These are phyloP conservation scores for Sporothrix humicola DNA, from an alignment of 2,329 filamentous ascomycete genomes.

Conservation along the genomic window DNA sequence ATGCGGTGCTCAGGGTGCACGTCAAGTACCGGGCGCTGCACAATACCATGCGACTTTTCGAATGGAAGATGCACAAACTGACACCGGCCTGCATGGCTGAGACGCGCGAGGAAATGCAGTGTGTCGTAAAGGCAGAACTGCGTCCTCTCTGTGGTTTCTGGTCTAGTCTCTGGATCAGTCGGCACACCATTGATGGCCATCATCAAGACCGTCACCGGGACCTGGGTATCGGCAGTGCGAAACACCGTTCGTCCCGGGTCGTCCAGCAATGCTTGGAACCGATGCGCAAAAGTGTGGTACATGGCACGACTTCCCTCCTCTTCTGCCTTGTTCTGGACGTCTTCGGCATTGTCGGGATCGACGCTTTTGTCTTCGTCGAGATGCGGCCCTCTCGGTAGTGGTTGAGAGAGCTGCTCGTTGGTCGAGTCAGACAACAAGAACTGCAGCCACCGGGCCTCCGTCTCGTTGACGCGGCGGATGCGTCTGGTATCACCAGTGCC, in stretches of 20 bases:
- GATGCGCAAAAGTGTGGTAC: conserved; percentile 45
- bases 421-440: conserved; percentile 43
- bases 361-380: conserved; percentile 17
- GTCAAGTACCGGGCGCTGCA: conserved; percentile 41
- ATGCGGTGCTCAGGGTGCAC: conserved; percentile 45
- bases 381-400: conserved; percentile 31
- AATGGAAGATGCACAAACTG: conserved; percentile 31
- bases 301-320: conserved; percentile 40
- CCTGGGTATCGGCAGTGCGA: conserved; percentile 34
- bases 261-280: conserved; percentile 45
- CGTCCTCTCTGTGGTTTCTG: not conserved
- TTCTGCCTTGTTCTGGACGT: not conserved
- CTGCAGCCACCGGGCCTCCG: conserved; percentile 46
- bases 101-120: conserved; percentile 43
- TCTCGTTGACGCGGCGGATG: conserved; percentile 37
- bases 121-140: conserved; percentile 44
- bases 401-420: conserved; percentile 39
- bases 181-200: conserved; percentile 40
- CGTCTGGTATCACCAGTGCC: no score
- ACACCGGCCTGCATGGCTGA: conserved; percentile 38
- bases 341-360: not conserved
- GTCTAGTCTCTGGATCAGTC: not conserved
- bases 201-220: conserved; percentile 42
- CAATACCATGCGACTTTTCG: conserved; percentile 38
- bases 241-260: conserved; percentile 42